A percentile compares a stretch with the other conserved stretches of the same genome.
Evolutionary conservation across 169 alveolate genomes (phyloP).

Genomic region (Cryptosporidium xiaoi): DNA sequence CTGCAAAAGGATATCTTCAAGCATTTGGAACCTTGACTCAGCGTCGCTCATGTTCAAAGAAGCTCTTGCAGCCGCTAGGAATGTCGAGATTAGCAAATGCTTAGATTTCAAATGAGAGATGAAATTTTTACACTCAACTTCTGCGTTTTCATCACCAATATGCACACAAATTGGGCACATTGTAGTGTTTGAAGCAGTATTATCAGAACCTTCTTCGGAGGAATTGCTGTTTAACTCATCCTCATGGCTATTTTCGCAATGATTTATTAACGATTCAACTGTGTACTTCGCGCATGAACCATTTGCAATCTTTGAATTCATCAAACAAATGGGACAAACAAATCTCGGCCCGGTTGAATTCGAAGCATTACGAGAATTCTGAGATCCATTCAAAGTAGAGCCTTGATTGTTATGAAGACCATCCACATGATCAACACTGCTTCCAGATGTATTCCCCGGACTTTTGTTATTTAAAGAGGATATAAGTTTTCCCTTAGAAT

Average conservation of each 20-base stretch:
- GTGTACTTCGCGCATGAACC: conserved; percentile 50
- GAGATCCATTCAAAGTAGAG: neutral
- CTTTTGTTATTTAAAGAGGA: conserved; percentile 15
- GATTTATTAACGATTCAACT: conserved; percentile 39
- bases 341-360: conserved; percentile 43
- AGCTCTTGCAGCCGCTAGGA: conserved; percentile 74
- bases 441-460: neutral
- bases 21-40: conserved; percentile 59
- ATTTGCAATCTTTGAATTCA: conserved; percentile 29
- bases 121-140: conserved; percentile 37
- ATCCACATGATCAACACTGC: neutral
- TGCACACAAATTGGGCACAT: conserved; percentile 74
- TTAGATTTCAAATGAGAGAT: conserved; percentile 39
- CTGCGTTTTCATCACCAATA: conserved; percentile 71
- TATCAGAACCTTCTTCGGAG: neutral
- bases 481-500: conserved; percentile 8
- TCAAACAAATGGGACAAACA: conserved; percentile 65
- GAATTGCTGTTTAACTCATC: conserved; percentile 3
- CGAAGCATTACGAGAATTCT: conserved; percentile 6
- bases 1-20: conserved; percentile 67
- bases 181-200: neutral
- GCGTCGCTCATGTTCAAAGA: conserved; percentile 20
- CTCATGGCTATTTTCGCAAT: conserved; percentile 50
- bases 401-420: neutral
- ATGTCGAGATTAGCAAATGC: conserved; percentile 49